A percentile compares a stretch with the other conserved stretches of the same genome.
phyloP scores from a whole-genome alignment of 2,329 filamentous ascomycete genomes.

The Pseudogymnoascus sp. region DNA sequence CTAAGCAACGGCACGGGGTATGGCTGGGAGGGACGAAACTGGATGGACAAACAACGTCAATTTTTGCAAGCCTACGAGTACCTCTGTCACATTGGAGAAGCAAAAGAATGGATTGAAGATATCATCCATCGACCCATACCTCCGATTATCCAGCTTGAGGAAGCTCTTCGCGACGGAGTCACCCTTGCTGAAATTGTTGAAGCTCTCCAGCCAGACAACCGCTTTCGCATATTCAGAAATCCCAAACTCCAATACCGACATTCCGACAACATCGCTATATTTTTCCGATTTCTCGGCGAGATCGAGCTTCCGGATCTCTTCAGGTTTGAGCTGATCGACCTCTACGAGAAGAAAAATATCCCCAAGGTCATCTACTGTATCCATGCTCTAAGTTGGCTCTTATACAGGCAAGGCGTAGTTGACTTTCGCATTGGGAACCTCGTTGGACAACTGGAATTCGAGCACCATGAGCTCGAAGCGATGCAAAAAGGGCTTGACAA shows the following conservation, averaged over 20 bases:
- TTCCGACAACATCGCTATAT: conserved; percentile 95
- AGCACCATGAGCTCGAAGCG: conserved; percentile 92
- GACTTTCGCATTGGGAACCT: conserved; percentile 95
- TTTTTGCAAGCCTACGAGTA: conserved; percentile 97
- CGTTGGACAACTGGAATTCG: conserved; percentile 92
- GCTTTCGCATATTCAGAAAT: conserved; percentile 75
- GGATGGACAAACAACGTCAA: conserved; percentile 98
- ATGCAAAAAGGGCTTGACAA: conserved; percentile 97
- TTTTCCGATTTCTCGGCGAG: conserved; percentile 88
- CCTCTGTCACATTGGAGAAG: conserved; percentile 96
- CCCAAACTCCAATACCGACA: conserved; percentile 85
- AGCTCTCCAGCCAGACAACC: conserved; percentile 68
- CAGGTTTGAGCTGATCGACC: conserved; percentile 89
- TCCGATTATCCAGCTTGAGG: conserved; percentile 87
- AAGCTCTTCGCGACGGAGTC: conserved; percentile 84
- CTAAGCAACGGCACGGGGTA: conserved; percentile 44
- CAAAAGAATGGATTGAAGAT: conserved; percentile 98
- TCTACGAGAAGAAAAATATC: conserved; percentile 99
- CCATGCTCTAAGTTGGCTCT: conserved; percentile 92
- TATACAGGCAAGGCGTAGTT: conserved; percentile 89
- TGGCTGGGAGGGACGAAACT: conserved; percentile 75
- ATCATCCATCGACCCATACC: conserved; percentile 79
- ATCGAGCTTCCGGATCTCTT: conserved; percentile 92
- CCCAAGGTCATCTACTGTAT: conserved; percentile 99
- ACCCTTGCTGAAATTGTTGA: conserved; percentile 92